Conservation (phyloP, 345 rosid species). For the Boechera divaricarpa region DNA sequence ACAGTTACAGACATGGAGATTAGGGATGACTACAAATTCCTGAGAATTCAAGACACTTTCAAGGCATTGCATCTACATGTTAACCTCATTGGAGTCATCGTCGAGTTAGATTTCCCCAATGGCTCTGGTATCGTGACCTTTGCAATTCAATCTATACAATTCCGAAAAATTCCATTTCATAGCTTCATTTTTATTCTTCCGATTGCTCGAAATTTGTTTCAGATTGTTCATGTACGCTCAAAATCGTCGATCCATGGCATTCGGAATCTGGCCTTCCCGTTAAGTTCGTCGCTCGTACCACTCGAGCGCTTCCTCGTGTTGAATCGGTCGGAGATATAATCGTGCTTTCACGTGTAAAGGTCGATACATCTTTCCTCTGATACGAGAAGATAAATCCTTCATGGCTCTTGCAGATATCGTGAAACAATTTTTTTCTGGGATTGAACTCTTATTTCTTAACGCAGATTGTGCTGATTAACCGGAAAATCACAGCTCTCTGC, state of each 20-base stretch:
- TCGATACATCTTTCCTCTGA: neutral
- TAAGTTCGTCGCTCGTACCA: conserved; percentile 34
- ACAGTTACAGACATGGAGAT: conserved; percentile 30
- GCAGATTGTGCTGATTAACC: conserved; percentile 41
- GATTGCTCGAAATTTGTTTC: neutral
- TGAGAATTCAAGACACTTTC: conserved; percentile 37
- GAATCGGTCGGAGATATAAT: conserved; percentile 36
- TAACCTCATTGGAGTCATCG: conserved; percentile 43
- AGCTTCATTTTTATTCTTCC: neutral
- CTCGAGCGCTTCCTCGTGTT: conserved; percentile 36
- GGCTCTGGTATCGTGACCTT: conserved; percentile 21
- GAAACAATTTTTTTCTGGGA: neutral
- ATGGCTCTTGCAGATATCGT: neutral
- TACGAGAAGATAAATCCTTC: too few relatives aligned
- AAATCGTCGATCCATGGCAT: conserved; percentile 40
- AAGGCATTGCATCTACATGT: conserved; percentile 38
- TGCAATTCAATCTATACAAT: neutral
- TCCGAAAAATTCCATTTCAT: neutral
- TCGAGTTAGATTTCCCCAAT: conserved; percentile 29
- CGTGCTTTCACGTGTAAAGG: conserved; percentile 42
- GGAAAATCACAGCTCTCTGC: conserved; percentile 39
- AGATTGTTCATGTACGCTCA: conserved; percentile 33
- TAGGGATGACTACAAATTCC: conserved; percentile 41
- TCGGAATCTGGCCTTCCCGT: conserved; percentile 30
- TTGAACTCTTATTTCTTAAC: neutral